phyloP scores from a whole-genome alignment of 768 basidiomycete genomes.

The Floccularia luteovirens region DNA sequence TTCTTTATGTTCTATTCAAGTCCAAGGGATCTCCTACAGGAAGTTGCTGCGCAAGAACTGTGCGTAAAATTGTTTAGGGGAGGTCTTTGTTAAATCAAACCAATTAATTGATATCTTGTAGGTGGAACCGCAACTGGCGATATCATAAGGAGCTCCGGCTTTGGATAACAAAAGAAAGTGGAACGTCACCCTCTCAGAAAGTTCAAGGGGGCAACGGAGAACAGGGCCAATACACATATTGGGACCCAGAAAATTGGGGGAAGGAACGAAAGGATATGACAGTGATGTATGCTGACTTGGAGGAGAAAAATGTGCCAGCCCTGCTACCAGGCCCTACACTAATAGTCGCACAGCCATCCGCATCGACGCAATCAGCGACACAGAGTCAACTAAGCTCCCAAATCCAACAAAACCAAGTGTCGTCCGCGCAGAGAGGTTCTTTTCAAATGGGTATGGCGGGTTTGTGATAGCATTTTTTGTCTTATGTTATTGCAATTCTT shows the following conservation, averaged over 20 bases:
- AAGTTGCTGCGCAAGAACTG: conserved; percentile 93
- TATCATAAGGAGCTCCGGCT: conserved; percentile 89
- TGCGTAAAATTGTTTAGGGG: conserved; percentile 37
- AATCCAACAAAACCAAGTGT: conserved; percentile 16
- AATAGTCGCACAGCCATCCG: conserved; percentile 26
- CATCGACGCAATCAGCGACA: conserved; percentile 12
- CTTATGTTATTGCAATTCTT: neutral
- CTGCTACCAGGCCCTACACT: conserved; percentile 40
- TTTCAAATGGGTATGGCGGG: conserved; percentile 50
- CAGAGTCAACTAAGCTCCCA: conserved; percentile 32
- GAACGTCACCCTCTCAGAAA: conserved; percentile 68
- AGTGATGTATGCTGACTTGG: conserved; percentile 65
- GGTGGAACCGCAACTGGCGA: conserved; percentile 93
- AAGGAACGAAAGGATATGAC: conserved; percentile 76
- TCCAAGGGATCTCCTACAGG: conserved; percentile 88
- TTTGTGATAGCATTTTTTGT: conserved; percentile 21
- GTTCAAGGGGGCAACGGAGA: conserved; percentile 79
- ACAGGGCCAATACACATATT: conserved; percentile 84
- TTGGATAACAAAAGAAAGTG: conserved; percentile 84
- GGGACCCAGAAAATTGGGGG: conserved; percentile 76
- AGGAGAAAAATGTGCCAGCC: conserved; percentile 63
- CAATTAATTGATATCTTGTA: conserved; percentile 19
- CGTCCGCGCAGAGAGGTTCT: conserved; percentile 28
- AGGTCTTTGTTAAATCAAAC: conserved; percentile 1
- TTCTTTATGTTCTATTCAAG: conserved; percentile 98